Percentiles rank a stretch among this genome's conserved stretches.
Evolutionary conservation across 2,329 filamentous ascomycete species (phyloP).

Genomic region (Rachicladosporium sp.): DNA sequence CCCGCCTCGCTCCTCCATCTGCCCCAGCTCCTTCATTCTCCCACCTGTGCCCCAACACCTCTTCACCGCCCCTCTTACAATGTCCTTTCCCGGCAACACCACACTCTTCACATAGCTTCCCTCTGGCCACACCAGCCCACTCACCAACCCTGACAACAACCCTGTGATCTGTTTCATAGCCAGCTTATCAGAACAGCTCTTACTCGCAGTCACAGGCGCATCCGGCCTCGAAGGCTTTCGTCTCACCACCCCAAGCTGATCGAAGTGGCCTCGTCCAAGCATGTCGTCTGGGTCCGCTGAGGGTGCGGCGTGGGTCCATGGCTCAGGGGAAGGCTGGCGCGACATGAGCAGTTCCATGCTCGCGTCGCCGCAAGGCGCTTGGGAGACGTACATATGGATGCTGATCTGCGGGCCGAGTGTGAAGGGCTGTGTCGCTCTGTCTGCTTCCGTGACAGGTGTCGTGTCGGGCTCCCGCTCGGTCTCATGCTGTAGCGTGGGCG

Average conservation of each 20-base stretch:
- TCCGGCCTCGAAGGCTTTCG: conserved; percentile 70
- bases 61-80: conserved; percentile 47
- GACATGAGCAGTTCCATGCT: conserved; percentile 95
- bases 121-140: conserved; percentile 54
- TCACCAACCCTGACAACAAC: conserved; percentile 54
- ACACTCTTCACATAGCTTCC: conserved; percentile 56
- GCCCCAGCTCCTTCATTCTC: conserved; percentile 44
- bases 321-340: conserved; percentile 66
- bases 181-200: conserved; percentile 93
- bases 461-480: conserved; percentile 1
- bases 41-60: conserved; percentile 60
- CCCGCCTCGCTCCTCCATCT: conserved; percentile 26
- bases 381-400: conserved; percentile 91
- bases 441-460: conserved; percentile 6
- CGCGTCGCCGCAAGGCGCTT: conserved; percentile 89
- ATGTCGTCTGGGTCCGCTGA: conserved; percentile 30
- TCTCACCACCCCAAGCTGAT: conserved; percentile 63
- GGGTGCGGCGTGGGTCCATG: conserved; percentile 45
- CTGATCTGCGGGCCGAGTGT: conserved; percentile 50
- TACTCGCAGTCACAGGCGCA: conserved; percentile 71
- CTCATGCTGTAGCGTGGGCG: not conserved
- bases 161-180: conserved; percentile 70
- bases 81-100: conserved; percentile 57
- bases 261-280: conserved; percentile 72
- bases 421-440: conserved; percentile 45